A percentile compares a stretch with the other conserved stretches of the same genome.
These are phyloP conservation scores for Verticillium albo-atrum DNA, from an alignment of 2,329 filamentous ascomycete genomes.

Conservation along the genomic window DNA sequence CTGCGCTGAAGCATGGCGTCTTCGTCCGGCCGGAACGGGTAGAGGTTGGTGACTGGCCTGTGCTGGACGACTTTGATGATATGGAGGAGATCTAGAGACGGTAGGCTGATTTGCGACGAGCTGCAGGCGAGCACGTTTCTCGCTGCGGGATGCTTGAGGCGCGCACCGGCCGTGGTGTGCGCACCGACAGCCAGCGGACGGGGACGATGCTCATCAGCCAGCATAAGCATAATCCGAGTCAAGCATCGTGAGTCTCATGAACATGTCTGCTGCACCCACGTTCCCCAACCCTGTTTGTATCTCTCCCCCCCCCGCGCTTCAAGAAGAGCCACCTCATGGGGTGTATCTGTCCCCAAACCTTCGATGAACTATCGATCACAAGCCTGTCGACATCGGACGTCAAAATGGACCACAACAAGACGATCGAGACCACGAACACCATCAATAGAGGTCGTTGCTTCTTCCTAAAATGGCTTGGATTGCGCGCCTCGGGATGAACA, in stretches of 20 bases:
- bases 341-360: not conserved
- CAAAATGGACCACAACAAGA: not conserved
- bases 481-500: not conserved
- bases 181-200: not conserved
- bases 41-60: constrained; percentile 69
- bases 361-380: not conserved
- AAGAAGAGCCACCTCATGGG: not conserved
- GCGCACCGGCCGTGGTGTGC: not conserved
- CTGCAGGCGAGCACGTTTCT: not conserved
- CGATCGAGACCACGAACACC: not conserved
- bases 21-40: constrained; percentile 76
- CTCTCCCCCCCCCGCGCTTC: no score
- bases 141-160: not conserved
- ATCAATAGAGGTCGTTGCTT: not conserved
- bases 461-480: not conserved
- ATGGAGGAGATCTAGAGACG: constrained; percentile 71
- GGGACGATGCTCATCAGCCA: not conserved
- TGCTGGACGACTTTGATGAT: constrained; percentile 69
- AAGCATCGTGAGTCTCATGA: not conserved
- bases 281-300: not conserved
- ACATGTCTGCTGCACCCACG: not conserved
- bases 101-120: not conserved
- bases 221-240: not conserved
- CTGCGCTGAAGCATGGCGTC: constrained; percentile 65
- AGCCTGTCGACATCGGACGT: not conserved